Conservation (phyloP, 2,329 filamentous ascomycete genomes). For the Fusarium domesticum region DNA sequence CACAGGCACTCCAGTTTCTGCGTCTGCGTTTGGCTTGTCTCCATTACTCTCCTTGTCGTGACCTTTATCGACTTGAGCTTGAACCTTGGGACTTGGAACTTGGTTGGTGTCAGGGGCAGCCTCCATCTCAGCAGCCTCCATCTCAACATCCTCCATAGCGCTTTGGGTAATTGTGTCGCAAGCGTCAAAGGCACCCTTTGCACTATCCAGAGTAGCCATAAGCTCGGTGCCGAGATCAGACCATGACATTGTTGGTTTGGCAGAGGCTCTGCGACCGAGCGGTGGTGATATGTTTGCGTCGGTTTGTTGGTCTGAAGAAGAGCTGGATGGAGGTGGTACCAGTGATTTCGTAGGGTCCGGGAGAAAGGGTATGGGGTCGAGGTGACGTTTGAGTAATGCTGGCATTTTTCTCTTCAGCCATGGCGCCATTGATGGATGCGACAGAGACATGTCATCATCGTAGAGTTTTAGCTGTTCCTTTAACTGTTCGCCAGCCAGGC, state of each 20-base stretch:
- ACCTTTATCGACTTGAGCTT: conserved; percentile 8
- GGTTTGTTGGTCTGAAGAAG: conserved; percentile 8
- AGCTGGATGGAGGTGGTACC: conserved; percentile 29
- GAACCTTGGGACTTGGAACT: conserved; percentile 11
- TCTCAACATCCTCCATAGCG: conserved; percentile 25
- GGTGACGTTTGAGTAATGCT: conserved; percentile 47
- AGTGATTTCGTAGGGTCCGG: conserved; percentile 49
- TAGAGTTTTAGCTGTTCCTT: conserved; percentile 54
- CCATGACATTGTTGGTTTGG: conserved; percentile 31
- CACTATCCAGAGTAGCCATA: conserved; percentile 33
- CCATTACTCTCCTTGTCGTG: conserved; percentile 4
- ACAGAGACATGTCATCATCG: conserved; percentile 53
- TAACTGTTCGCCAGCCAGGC: conserved; percentile 60
- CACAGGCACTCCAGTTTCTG: not conserved
- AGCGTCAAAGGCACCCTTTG: conserved; percentile 27
- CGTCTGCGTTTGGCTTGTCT: conserved; percentile 15
- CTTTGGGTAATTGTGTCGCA: conserved; percentile 31
- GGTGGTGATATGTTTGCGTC: conserved; percentile 21
- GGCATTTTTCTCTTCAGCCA: conserved; percentile 54
- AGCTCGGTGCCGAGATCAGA: conserved; percentile 34
- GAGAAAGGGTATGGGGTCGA: conserved; percentile 62
- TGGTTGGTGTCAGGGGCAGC: conserved; percentile 16
- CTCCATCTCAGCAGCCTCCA: conserved; percentile 28
- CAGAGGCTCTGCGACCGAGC: conserved; percentile 7
- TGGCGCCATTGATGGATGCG: conserved; percentile 59